Evolutionary conservation across 139 green algal genomes (phyloP).

Genomic region (Chlorella sp.): DNA sequence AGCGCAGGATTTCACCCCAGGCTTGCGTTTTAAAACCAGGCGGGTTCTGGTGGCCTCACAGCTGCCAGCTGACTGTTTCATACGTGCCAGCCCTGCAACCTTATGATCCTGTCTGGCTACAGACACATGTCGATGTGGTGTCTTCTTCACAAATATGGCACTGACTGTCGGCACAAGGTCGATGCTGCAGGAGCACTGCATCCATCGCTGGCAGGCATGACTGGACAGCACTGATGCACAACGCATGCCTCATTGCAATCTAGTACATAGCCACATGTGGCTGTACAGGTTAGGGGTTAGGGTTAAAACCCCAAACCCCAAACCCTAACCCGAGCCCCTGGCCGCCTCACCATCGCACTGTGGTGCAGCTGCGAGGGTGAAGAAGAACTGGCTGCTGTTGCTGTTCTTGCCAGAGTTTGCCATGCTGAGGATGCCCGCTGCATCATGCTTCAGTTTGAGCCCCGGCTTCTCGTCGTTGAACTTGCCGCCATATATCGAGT

Average conservation of each 20-base stretch:
- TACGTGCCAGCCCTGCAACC: too few relatives aligned
- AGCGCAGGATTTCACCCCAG: too few relatives aligned
- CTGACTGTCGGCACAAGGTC: not conserved
- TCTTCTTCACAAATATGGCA: not conserved
- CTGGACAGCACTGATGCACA: too few relatives aligned
- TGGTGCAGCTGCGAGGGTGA: slow-evolving; percentile 30
- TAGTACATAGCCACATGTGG: too few relatives aligned
- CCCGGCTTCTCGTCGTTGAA: slow-evolving; percentile 80
- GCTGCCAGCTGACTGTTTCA: not conserved
- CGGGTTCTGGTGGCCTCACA: too few relatives aligned
- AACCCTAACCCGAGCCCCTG: too few relatives aligned
- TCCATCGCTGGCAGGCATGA: not conserved
- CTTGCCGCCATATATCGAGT: slow-evolving; percentile 73
- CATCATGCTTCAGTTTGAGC: slow-evolving; percentile 66
- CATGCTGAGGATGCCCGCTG: slow-evolving; percentile 62
- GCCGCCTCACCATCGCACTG: not conserved
- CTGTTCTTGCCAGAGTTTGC: slow-evolving; percentile 86
- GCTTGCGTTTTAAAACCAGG: too few relatives aligned
- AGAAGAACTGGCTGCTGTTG: slow-evolving; percentile 76
- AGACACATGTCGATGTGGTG: too few relatives aligned
- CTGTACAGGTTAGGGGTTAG: too few relatives aligned
- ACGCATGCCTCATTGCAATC: too few relatives aligned
- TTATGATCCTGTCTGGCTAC: too few relatives aligned
- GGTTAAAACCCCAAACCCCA: too few relatives aligned
- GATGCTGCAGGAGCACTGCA: not conserved